Evolutionary conservation across 805 yeast genomes (phyloP).

Genomic region (Zygosaccharomyces bailii): DNA sequence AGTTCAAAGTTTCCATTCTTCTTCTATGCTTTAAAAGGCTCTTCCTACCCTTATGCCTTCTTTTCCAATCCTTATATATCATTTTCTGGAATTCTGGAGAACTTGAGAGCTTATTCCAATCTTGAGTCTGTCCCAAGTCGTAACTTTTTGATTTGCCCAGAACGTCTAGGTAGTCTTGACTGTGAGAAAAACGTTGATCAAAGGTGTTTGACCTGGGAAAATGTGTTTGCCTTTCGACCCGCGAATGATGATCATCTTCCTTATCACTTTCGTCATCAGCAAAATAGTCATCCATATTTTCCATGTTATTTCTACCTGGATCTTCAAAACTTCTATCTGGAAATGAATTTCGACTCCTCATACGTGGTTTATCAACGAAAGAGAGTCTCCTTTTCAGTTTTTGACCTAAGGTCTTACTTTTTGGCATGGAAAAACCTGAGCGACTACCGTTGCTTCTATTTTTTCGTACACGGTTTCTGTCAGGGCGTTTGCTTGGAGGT

Average conservation of each 20-base stretch:
- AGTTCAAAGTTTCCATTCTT: background rate
- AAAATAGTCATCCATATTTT: slow-evolving; percentile 23
- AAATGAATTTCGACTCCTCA: background rate
- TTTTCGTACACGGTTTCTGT: slow-evolving; percentile 5
- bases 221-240: slow-evolving; percentile 6
- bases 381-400: slow-evolving; percentile 23
- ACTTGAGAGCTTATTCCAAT: slow-evolving; percentile 27
- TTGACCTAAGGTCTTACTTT: slow-evolving; percentile 21
- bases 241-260: slow-evolving; percentile 19
- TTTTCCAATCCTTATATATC: slow-evolving; percentile 36
- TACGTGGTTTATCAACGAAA: slow-evolving; percentile 14
- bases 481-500: slow-evolving; percentile 23
- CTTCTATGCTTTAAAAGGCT: slow-evolving; percentile 12
- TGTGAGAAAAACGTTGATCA: slow-evolving; percentile 36
- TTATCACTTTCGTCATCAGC: slow-evolving; percentile 31
- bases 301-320: slow-evolving; percentile 6
- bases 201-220: slow-evolving; percentile 34
- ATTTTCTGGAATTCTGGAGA: slow-evolving; percentile 50
- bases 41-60: slow-evolving; percentile 29
- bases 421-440: slow-evolving; percentile 12
- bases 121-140: slow-evolving; percentile 36
- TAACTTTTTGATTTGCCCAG: slow-evolving; percentile 48
- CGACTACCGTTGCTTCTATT: background rate
- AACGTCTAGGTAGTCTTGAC: slow-evolving; percentile 38
- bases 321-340: background rate